A percentile compares a stretch with the other conserved stretches of the same genome.
Conservation (phyloP, 1,284 basidiomycete genomes). For the Puccinia hordei region DNA sequence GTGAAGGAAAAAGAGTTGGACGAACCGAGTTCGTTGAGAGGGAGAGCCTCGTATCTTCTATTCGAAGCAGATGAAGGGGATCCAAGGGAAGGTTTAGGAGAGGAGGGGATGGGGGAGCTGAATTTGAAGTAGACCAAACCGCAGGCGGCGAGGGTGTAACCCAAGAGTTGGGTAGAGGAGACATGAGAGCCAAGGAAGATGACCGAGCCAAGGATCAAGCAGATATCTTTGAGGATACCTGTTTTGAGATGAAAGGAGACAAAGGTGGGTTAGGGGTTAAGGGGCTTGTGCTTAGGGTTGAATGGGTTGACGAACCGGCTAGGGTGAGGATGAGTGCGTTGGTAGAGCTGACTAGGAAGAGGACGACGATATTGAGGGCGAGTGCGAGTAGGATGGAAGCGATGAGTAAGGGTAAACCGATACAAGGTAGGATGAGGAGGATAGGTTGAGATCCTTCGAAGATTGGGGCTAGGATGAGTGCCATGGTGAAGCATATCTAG, state of each 20-base stretch:
- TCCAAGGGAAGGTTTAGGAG: no score
- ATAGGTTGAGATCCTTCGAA: constrained; percentile 37
- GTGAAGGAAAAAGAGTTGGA: no score
- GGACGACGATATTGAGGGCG: constrained; percentile 38
- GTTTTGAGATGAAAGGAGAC: not conserved
- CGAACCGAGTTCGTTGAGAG: no score
- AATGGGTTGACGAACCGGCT: constrained; percentile 4
- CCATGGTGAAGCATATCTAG: constrained; percentile 34
- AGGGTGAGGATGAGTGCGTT: constrained; percentile 43
- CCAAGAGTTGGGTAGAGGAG: constrained; percentile 23
- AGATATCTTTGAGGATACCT: constrained; percentile 48
- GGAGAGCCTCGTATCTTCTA: no score
- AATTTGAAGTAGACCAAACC: constrained; percentile 39
- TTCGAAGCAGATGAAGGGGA: no score
- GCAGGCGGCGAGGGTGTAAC: constrained; percentile 12
- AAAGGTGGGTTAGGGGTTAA: not conserved
- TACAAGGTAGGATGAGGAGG: constrained; percentile 27
- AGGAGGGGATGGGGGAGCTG: no score
- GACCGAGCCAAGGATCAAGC: constrained; percentile 34
- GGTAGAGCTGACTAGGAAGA: constrained; percentile 43
- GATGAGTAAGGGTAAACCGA: constrained; percentile 20
- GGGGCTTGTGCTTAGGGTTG: no score
- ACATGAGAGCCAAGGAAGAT: constrained; percentile 32
- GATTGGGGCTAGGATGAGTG: constrained; percentile 26
- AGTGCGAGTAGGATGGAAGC: constrained; percentile 31